These are phyloP conservation scores for Ulmus americana DNA, from an alignment of 331 rosid species.

Conservation along the genomic window DNA sequence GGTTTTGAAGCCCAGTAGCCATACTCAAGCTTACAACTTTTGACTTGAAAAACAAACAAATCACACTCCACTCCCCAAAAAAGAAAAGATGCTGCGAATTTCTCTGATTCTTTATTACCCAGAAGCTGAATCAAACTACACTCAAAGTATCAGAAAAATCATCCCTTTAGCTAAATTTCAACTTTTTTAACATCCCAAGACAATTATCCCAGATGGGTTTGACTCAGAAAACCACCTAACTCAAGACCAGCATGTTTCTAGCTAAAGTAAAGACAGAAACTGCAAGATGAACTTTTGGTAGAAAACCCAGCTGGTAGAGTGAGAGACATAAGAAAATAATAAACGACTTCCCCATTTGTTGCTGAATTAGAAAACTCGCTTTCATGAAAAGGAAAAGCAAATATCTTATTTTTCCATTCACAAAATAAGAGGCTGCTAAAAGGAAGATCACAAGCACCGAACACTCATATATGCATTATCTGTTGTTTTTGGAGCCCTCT, in stretches of 20 bases:
- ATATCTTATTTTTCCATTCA: neutral
- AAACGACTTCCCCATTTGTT: neutral
- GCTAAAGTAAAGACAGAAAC: constrained; percentile 1
- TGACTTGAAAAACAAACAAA: constrained; percentile 18
- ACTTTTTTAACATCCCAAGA: constrained; percentile 18
- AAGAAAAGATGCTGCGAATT: constrained; percentile 8
- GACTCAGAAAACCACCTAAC: constrained; percentile 9
- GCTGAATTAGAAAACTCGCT: constrained; percentile 21
- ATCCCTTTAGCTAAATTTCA: constrained; percentile 7
- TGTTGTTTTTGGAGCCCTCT: no score
- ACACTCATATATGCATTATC: neutral
- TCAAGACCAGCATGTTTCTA: constrained; percentile 14
- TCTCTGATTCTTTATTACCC: constrained; percentile 14
- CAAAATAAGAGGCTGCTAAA: neutral
- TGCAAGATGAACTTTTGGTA: neutral
- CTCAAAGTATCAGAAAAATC: constrained; percentile 3
- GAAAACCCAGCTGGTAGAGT: constrained; percentile 15
- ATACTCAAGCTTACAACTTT: constrained; percentile 21
- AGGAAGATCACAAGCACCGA: neutral
- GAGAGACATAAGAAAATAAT: neutral
- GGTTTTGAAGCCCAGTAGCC: constrained; percentile 27
- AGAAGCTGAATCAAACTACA: constrained; percentile 18
- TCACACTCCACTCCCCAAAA: constrained; percentile 5
- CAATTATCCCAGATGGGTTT: constrained; percentile 15
- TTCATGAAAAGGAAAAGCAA: constrained; percentile 3